phyloP scores from a whole-genome alignment of 1,284 basidiomycete species.

The Uromyces viciae-fabae region DNA sequence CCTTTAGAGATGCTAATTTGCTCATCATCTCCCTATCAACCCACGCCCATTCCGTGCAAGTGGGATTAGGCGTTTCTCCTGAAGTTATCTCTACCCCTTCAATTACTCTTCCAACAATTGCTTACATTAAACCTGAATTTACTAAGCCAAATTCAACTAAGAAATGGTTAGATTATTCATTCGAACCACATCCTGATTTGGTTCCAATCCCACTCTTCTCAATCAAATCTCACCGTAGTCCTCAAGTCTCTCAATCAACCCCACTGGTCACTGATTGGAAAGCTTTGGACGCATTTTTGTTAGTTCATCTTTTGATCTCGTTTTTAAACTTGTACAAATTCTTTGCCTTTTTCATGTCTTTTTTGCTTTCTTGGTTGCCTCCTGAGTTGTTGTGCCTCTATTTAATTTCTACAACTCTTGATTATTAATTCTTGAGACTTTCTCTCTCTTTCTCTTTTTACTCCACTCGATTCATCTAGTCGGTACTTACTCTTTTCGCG shows the following conservation, averaged over 20 bases:
- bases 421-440: neutral
- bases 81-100: constrained; percentile 30
- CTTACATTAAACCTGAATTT: constrained; percentile 23
- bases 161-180: constrained; percentile 31
- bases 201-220: constrained; percentile 45
- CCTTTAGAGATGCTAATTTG: constrained; percentile 35
- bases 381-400: neutral
- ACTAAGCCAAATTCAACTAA: neutral
- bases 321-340: neutral
- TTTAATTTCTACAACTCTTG: neutral
- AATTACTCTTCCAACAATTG: constrained; percentile 7
- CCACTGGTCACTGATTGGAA: constrained; percentile 36
- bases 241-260: constrained; percentile 29
- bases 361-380: constrained; percentile 49
- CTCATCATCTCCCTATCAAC: constrained; percentile 34
- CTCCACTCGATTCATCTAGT: too few species aligned
- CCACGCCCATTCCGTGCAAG: constrained; percentile 31
- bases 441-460: neutral
- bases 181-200: constrained; percentile 35
- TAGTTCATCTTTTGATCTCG: too few species aligned
- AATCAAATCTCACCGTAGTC: constrained; percentile 45
- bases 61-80: constrained; percentile 39
- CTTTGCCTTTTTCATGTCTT: neutral
- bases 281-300: constrained; percentile 28
- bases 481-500: constrained; percentile 26